Evolutionary conservation across 129 eudicot species (phyloP), one percentile per base, ranked within the genome.

Genomic region (Lonicera japonica): DNA sequence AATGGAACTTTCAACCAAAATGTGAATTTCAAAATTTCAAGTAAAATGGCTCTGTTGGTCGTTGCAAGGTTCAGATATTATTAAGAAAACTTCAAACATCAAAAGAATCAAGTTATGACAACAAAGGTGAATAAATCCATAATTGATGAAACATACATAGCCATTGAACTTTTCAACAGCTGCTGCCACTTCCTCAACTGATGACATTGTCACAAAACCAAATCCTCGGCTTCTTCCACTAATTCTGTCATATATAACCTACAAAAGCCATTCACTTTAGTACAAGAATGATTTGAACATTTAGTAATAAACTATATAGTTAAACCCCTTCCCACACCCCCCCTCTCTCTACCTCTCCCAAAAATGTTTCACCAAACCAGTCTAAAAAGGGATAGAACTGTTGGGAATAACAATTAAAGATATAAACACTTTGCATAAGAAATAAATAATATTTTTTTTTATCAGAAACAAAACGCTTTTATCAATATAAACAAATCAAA

Each of bases 211-310:
- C 51, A 89, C 96, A 38, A 85, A 89, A 13, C 87, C 96, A 60
- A 85, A 89, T 54, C 96, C 96, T 54, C 90, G 75, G 76, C 96
- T 89, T 80, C 88, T 77, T 77, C 95, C 97, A 21, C 82, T 61
- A 6, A 41, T 13, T 74, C 82, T 88, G 77, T 88, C 96, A 65
- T 84, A 85, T 60, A 88, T 83, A 75, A 88, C 94, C 96, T 88
- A 76, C 75, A 74, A 5, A 41, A 47, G 18, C 56, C 54, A 21
- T 7, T 12, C 38, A 21, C 45, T 60, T 41, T 65, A 72, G 40
- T 60, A 25, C 16, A n/a, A 29, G 36, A 29, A 29, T 29, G 36
- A 29, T 29, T 29, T 29, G 14, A 61, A 15, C 24, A 50, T 50
- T 50, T 17, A 50, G 19, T 25, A 25, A 17, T 17, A 21, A 14